Evolutionary conservation across 2,329 filamentous ascomycete species (phyloP).

Genomic region (Colletotrichum sidae): DNA sequence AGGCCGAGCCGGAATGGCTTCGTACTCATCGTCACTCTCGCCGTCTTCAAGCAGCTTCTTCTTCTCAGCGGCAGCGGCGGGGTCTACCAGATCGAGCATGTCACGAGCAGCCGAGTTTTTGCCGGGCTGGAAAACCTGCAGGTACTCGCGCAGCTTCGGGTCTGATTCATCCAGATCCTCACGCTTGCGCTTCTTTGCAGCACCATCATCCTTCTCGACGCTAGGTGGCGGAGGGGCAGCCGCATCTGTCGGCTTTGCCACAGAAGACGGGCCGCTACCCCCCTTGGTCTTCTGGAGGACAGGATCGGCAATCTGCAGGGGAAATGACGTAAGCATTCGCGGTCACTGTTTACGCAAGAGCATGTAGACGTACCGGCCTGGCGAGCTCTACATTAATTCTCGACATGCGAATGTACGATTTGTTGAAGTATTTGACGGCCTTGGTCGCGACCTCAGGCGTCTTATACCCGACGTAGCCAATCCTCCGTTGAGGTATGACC

Average conservation of each 20-base stretch:
- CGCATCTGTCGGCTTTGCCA: slow-evolving; percentile 29
- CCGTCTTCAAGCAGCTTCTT: slow-evolving; percentile 57
- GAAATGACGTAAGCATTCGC: slow-evolving; percentile 23
- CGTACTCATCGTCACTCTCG: slow-evolving; percentile 82
- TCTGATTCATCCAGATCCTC: slow-evolving; percentile 71
- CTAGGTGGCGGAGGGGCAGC: slow-evolving; percentile 39
- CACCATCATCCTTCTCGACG: slow-evolving; percentile 34
- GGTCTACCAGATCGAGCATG: slow-evolving; percentile 31
- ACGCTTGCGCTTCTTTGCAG: slow-evolving; percentile 75
- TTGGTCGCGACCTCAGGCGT: slow-evolving; percentile 81
- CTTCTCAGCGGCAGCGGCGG: slow-evolving; percentile 32
- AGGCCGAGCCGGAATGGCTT: slow-evolving; percentile 68
- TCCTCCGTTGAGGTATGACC: slow-evolving; percentile 87
- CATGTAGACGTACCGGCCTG: slow-evolving; percentile 61
- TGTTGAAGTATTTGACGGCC: slow-evolving; percentile 96
- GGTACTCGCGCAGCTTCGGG: slow-evolving; percentile 86
- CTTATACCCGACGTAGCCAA: slow-evolving; percentile 96
- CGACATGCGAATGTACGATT: slow-evolving; percentile 94
- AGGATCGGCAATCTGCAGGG: slow-evolving; percentile 54
- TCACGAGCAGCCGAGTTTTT: slow-evolving; percentile 49
- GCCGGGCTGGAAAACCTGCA: slow-evolving; percentile 81
- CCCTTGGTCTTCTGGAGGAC: slow-evolving; percentile 45
- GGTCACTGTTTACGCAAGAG: background rate
- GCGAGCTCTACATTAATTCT: slow-evolving; percentile 92
- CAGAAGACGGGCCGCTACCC: slow-evolving; percentile 1